A percentile compares a stretch with the other conserved stretches of the same genome.
Evolutionary conservation across 176 grass and related monocot species (phyloP).

Genomic region (Oryza glumipatula): DNA sequence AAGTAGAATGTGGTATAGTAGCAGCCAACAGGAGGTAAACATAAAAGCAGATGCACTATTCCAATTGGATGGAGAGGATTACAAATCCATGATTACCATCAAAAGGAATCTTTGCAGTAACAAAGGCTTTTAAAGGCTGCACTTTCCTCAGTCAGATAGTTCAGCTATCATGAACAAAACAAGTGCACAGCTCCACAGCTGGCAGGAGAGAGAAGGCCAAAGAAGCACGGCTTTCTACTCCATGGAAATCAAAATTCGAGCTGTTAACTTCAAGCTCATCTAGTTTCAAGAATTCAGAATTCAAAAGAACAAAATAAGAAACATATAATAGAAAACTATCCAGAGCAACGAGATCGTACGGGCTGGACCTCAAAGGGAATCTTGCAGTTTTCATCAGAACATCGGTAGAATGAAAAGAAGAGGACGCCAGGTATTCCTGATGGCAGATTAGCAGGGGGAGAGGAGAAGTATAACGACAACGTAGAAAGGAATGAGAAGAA

Average conservation of each 20-base stretch:
- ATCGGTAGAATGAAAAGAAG: not conserved
- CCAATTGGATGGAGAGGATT: slow-evolving; percentile 26
- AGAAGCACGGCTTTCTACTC: slow-evolving; percentile 31
- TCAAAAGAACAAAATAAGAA: slow-evolving; percentile 14
- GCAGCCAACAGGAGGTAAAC: slow-evolving; percentile 36
- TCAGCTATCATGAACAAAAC: slow-evolving; percentile 1
- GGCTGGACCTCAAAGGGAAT: slow-evolving; percentile 24
- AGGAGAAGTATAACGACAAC: slow-evolving; percentile 6
- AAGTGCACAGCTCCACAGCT: slow-evolving; percentile 30
- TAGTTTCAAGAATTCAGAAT: not conserved
- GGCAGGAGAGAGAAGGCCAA: slow-evolving; percentile 38
- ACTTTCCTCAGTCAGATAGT: slow-evolving; percentile 20
- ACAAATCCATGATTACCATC: slow-evolving; percentile 46
- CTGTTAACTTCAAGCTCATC: slow-evolving; percentile 17
- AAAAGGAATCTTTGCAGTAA: slow-evolving; percentile 60
- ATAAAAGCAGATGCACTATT: slow-evolving; percentile 33
- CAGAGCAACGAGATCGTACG: slow-evolving; percentile 11
- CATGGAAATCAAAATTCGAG: slow-evolving; percentile 8
- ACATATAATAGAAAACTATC: not conserved
- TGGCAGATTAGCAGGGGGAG: not conserved
- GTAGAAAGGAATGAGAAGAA: slow-evolving; percentile 28
- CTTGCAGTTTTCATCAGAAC: slow-evolving; percentile 19
- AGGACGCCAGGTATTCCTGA: not conserved
- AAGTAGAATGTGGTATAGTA: slow-evolving; percentile 32
- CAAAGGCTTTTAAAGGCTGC: slow-evolving; percentile 46